Conservation (phyloP, 345 rosid species). For the Murraya paniculata region DNA sequence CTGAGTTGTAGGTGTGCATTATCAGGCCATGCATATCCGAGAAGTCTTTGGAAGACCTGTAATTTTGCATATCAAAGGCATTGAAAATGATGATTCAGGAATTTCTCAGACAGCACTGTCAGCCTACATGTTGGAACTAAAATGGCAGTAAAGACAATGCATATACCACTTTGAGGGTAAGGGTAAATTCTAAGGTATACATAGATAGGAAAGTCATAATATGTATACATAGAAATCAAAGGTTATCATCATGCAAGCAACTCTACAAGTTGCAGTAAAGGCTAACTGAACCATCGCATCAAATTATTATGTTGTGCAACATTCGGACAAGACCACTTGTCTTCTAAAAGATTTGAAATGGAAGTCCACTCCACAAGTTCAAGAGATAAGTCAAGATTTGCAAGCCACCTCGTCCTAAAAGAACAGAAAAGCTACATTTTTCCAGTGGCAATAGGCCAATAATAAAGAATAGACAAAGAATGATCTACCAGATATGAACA, state of each 20-base stretch:
- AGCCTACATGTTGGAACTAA: conserved; percentile 33
- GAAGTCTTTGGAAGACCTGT: conserved; percentile 90
- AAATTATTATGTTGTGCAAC: background rate
- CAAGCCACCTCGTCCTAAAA: background rate
- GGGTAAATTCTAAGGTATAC: background rate
- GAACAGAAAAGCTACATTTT: background rate
- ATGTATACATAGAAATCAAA: conserved; percentile 7
- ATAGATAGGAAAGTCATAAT: background rate
- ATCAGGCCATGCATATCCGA: conserved; percentile 88
- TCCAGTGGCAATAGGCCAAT: background rate
- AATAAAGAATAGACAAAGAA: background rate
- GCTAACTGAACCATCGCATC: background rate
- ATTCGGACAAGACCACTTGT: background rate
- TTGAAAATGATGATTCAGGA: conserved; percentile 56
- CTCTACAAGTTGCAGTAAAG: background rate
- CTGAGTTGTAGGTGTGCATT: conserved; percentile 87
- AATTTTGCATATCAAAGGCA: conserved; percentile 61
- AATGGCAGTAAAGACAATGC: conserved; percentile 14
- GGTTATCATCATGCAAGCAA: background rate
- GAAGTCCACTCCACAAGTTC: background rate
- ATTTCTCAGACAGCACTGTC: conserved; percentile 21
- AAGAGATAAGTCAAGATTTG: background rate
- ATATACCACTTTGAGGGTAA: conserved; percentile 11
- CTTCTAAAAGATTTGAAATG: conserved; percentile 3
- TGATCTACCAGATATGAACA: background rate